Evolutionary conservation across 2,329 filamentous ascomycete genomes (phyloP).

Genomic region (Nigrospora osmanthi): DNA sequence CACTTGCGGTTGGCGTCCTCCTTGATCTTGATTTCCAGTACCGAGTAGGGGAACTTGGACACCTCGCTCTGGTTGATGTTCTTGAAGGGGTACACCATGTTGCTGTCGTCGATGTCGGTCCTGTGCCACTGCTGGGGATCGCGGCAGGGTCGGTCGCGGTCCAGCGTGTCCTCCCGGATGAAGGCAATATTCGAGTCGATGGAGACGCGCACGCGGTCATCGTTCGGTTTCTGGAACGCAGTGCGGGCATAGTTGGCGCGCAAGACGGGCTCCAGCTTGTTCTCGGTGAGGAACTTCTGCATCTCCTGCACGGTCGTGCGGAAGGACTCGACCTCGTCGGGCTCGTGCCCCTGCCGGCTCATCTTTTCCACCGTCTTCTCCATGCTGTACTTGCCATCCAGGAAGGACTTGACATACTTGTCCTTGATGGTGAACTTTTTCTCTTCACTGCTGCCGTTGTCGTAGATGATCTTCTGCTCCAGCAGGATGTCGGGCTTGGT

Average conservation of each 20-base stretch:
- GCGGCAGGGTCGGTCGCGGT: slow-evolving; percentile 77
- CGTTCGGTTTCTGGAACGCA: slow-evolving; percentile 91
- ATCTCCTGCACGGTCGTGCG: slow-evolving; percentile 68
- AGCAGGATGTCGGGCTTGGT: slow-evolving; percentile 73
- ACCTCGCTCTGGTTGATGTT: slow-evolving; percentile 87
- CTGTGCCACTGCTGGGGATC: slow-evolving; percentile 88
- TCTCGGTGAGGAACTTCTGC: slow-evolving; percentile 69
- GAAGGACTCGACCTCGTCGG: slow-evolving; percentile 60
- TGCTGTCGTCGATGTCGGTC: slow-evolving; percentile 73
- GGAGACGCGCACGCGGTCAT: slow-evolving; percentile 83
- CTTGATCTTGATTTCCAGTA: slow-evolving; percentile 87
- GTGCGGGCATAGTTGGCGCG: slow-evolving; percentile 91
- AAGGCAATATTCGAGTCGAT: slow-evolving; percentile 90
- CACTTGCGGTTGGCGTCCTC: slow-evolving; percentile 58
- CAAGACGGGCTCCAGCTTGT: slow-evolving; percentile 74
- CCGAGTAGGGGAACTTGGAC: slow-evolving; percentile 79
- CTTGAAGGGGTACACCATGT: slow-evolving; percentile 81
- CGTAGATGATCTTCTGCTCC: slow-evolving; percentile 81
- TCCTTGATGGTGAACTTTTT: slow-evolving; percentile 80
- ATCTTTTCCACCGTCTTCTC: slow-evolving; percentile 87
- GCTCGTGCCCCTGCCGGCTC: slow-evolving; percentile 63
- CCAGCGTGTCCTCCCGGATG: slow-evolving; percentile 71
- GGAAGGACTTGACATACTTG: slow-evolving; percentile 84
- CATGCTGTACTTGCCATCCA: slow-evolving; percentile 82
- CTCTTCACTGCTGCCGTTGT: slow-evolving; percentile 71